Conservation (phyloP, 768 basidiomycete species). For the Pluteus cervinus region DNA sequence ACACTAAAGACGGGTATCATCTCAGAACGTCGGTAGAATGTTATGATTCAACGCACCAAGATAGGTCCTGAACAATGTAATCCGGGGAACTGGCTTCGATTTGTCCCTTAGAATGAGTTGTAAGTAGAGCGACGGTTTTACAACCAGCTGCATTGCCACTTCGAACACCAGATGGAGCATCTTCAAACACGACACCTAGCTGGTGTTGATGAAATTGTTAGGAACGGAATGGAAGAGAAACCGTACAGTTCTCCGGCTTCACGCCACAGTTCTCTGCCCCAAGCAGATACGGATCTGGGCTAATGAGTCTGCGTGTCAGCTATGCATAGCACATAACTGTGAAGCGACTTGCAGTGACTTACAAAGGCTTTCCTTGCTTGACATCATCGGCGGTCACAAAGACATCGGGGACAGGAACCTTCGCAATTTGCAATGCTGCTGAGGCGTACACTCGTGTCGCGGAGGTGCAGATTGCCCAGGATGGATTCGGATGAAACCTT, state of each 20-base stretch:
- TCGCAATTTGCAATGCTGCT: conserved; percentile 60
- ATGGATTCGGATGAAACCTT: conserved; percentile 44
- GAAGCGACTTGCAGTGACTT: conserved; percentile 12
- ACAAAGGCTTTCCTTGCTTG: conserved; percentile 74
- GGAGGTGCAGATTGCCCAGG: conserved; percentile 87
- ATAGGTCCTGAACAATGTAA: conserved; percentile 70
- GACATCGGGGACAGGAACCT: conserved; percentile 62
- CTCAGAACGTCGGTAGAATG: too few relatives aligned
- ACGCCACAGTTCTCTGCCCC: conserved; percentile 72
- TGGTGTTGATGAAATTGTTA: neutral
- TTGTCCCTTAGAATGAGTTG: conserved; percentile 67
- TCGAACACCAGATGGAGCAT: conserved; percentile 80
- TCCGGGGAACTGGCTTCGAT: conserved; percentile 59
- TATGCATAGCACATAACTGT: conserved; percentile 6
- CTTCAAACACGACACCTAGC: conserved; percentile 81
- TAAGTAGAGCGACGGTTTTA: conserved; percentile 78
- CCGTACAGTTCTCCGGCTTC: conserved; percentile 54
- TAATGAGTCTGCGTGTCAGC: neutral
- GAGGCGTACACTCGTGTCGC: conserved; percentile 75
- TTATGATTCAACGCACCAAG: too few relatives aligned
- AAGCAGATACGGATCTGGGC: conserved; percentile 85
- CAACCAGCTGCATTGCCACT: conserved; percentile 81
- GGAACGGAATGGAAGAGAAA: conserved; percentile 1
- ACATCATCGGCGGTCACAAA: conserved; percentile 87
- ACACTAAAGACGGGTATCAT: too few relatives aligned